A percentile compares a stretch with the other conserved stretches of the same genome.
Evolutionary conservation across 805 yeast genomes (phyloP).

Genomic region (Pichia insulana): DNA sequence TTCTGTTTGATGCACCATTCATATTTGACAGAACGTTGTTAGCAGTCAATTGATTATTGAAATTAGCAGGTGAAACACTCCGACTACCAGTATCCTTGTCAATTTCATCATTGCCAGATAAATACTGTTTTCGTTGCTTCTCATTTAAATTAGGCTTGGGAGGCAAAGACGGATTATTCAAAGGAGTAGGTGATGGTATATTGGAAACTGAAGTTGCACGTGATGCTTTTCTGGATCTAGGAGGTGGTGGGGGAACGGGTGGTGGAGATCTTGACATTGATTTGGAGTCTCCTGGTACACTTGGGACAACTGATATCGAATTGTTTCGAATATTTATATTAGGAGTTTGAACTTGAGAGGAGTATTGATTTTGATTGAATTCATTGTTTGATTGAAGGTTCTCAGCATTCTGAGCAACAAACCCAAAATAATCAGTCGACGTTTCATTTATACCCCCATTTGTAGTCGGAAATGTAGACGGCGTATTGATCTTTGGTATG

Average conservation of each 20-base stretch:
- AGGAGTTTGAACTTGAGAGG: conserved; percentile 10
- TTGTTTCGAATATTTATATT: conserved; percentile 19
- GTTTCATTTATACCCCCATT: conserved; percentile 1
- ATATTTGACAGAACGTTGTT: background rate
- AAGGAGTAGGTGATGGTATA: background rate
- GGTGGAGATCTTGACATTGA: conserved; percentile 11
- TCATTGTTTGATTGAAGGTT: too few species aligned
- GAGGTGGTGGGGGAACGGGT: conserved; percentile 25
- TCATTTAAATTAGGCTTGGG: conserved; percentile 25
- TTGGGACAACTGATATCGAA: conserved; percentile 14
- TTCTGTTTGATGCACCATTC: background rate
- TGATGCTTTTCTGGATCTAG: conserved; percentile 22
- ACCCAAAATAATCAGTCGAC: conserved; percentile 3
- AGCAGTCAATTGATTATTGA: background rate
- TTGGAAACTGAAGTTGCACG: conserved; percentile 15
- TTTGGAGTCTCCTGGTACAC: conserved; percentile 19
- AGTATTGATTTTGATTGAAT: too few species aligned
- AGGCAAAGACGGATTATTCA: conserved; percentile 20
- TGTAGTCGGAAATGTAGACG: conserved; percentile 4
- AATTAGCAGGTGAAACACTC: background rate
- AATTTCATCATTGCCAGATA: conserved; percentile 14
- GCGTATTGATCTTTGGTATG: background rate
- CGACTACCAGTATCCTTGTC: background rate
- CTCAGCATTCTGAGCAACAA: background rate
- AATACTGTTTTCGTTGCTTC: conserved; percentile 23